These are phyloP conservation scores for Parasarocladium wereldwijsianum DNA, from an alignment of 2,329 filamentous ascomycete genomes.

Conservation along the genomic window DNA sequence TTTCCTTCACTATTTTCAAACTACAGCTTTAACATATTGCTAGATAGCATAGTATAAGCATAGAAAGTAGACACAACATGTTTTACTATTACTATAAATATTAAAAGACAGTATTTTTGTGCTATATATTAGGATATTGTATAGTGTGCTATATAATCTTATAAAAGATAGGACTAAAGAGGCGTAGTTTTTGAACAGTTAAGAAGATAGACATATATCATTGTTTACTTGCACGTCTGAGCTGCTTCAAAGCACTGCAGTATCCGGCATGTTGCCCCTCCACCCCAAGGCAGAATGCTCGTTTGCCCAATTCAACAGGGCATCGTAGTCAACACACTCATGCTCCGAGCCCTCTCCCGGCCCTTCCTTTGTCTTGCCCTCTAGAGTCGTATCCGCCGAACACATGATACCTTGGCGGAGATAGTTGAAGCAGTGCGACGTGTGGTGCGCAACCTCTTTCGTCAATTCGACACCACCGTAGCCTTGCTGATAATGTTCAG, in stretches of 20 bases:
- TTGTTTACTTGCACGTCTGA: too few species aligned
- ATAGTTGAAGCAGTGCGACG: conserved; percentile 24
- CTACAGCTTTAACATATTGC: too few species aligned
- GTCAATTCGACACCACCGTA: conserved; percentile 3
- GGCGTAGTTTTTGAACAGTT: too few species aligned
- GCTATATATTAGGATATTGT: too few species aligned
- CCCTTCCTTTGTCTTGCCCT: conserved; percentile 5
- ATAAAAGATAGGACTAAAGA: too few species aligned
- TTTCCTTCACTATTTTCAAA: too few species aligned
- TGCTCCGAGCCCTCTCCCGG: conserved; percentile 4
- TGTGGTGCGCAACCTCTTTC: conserved; percentile 13
- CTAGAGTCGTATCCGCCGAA: conserved; percentile 11
- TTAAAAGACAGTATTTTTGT: too few species aligned
- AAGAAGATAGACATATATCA: too few species aligned
- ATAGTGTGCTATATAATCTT: too few species aligned
- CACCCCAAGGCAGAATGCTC: conserved; percentile 2
- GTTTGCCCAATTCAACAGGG: conserved; percentile 3
- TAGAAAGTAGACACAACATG: too few species aligned
- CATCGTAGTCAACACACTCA: conserved; percentile 4
- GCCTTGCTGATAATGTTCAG: conserved; percentile 3
- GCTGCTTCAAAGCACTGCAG: conserved; percentile 1
- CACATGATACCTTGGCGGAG: conserved; percentile 25
- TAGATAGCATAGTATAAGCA: too few species aligned
- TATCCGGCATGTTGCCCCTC: conserved; percentile 3
- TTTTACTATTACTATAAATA: too few species aligned